phyloP scores from a whole-genome alignment of 352 stramenopile species.

The Globisporangium acanthophoron region DNA sequence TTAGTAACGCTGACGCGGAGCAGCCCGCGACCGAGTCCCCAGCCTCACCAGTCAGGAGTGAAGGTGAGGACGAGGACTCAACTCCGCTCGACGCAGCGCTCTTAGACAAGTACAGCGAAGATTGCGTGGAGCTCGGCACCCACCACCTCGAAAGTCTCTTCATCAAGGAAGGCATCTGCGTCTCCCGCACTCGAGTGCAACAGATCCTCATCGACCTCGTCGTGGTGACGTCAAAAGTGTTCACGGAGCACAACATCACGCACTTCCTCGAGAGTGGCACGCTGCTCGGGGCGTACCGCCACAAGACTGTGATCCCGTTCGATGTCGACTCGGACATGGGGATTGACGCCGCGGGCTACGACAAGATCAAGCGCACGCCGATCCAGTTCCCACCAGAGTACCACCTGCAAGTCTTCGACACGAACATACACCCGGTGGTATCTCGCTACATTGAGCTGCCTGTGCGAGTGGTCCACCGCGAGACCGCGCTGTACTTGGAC shows the following conservation, averaged over 20 bases:
- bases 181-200: constrained; percentile 16
- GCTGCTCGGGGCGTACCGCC: constrained; percentile 19
- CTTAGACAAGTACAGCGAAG: constrained; percentile 12
- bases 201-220: constrained; percentile 22
- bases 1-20: too few species aligned
- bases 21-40: too few species aligned
- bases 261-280: constrained; percentile 27
- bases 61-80: too few species aligned
- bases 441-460: constrained; percentile 20
- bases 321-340: constrained; percentile 25
- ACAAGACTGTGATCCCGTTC: constrained; percentile 21
- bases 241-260: constrained; percentile 18
- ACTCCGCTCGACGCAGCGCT: not conserved
- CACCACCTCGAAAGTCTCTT: constrained; percentile 16
- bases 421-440: constrained; percentile 9
- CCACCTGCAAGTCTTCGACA: constrained; percentile 19
- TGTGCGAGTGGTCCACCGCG: constrained; percentile 16
- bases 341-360: constrained; percentile 15
- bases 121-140: constrained; percentile 11
- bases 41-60: too few species aligned
- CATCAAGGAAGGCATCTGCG: constrained; percentile 9
- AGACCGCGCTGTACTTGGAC: constrained; percentile 23
- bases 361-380: constrained; percentile 7
- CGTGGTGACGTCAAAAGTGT: constrained; percentile 12
- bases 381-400: constrained; percentile 18